Conservation (phyloP, 2,329 filamentous ascomycete genomes). For the Nemania bipapillata region DNA sequence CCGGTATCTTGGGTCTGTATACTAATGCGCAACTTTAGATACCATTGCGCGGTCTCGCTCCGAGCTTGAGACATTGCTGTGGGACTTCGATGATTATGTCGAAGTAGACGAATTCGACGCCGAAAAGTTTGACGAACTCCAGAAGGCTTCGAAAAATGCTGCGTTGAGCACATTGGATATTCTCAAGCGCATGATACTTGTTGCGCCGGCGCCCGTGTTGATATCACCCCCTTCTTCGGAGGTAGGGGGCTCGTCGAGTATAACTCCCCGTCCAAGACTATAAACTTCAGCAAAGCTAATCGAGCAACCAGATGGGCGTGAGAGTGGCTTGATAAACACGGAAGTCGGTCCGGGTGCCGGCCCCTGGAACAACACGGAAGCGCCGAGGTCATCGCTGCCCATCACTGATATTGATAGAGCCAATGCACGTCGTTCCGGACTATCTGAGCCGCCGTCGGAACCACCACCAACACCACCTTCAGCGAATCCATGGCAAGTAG, state of each 20-base stretch:
- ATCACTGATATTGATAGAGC: slow-evolving; percentile 42
- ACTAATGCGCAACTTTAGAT: slow-evolving; percentile 52
- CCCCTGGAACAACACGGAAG: slow-evolving; percentile 34
- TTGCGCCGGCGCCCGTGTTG: slow-evolving; percentile 44
- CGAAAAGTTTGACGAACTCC: slow-evolving; percentile 61
- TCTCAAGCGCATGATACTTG: slow-evolving; percentile 65
- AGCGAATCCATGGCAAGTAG: slow-evolving; percentile 58
- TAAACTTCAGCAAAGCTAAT: slow-evolving; percentile 42
- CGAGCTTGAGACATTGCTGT: slow-evolving; percentile 62
- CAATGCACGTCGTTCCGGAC: slow-evolving; percentile 43
- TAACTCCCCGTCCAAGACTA: slow-evolving; percentile 41
- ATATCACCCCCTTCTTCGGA: slow-evolving; percentile 37
- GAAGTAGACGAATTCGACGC: slow-evolving; percentile 63
- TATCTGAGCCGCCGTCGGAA: slow-evolving; percentile 45
- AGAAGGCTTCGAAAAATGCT: slow-evolving; percentile 60
- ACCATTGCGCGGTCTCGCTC: slow-evolving; percentile 62
- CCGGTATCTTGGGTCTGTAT: slow-evolving; percentile 8
- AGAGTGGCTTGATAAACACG: slow-evolving; percentile 43
- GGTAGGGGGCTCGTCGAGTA: slow-evolving; percentile 41
- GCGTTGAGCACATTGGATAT: slow-evolving; percentile 63
- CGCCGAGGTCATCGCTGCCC: slow-evolving; percentile 28
- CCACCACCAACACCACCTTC: slow-evolving; percentile 54
- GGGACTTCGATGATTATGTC: slow-evolving; percentile 68
- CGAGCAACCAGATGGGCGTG: slow-evolving; percentile 44
- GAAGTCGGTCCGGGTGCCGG: slow-evolving; percentile 44